Evolutionary conservation across 352 stramenopile species (phyloP), one percentile per base, ranked within the genome.

Genomic region (Phytopythium chamaehyphon): DNA sequence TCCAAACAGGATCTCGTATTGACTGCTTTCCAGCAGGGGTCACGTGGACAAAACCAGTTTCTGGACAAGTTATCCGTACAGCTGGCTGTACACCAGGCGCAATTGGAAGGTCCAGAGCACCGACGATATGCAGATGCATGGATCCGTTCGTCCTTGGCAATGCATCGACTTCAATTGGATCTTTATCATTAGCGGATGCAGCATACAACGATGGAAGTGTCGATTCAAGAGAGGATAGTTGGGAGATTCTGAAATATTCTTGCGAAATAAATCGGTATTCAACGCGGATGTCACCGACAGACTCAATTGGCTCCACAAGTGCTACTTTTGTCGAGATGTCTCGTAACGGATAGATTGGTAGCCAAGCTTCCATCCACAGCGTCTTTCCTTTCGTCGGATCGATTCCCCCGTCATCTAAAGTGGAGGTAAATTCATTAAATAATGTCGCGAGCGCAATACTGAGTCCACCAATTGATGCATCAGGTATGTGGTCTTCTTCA

Each of bases 401-500:
- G 38, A 21, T 40, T 3, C 15, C 6, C 23, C 26, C 4, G 11
- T 37, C 1, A 61, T 6, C n/a, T 9, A 19, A 14, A 40, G n/a
- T 33, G 12, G 6, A 19, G 14, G 5, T 28, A 22, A 55, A 31
- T 45, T 62, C 48, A 10, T 64, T 51, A 31, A 81, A 70, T 6
- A 81, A 44, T 26, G 64, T 67, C 2, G 45, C 38, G 1, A 71
- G 18, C 18, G 66, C 67, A 19, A 81, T 53, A 16, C 61, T 57
- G 18, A 72, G 45, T 0, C 45, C 40, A 8, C 73, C 69, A n/a
- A 84, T 81, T 9, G 66, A 61, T 14, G 60, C 69, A 31, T 81
- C 70, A 2, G 69, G 61, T 6, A 81, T 40, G 36, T 78, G 61
- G n/a, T 81, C 69, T 59, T 84, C 73, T 65, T 81, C 67, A 47